A percentile compares a stretch with the other conserved stretches of the same genome.
These are phyloP conservation scores for Plasmodium falciparum DNA, from an alignment of 169 alveolate genomes.

Conservation along the genomic window DNA sequence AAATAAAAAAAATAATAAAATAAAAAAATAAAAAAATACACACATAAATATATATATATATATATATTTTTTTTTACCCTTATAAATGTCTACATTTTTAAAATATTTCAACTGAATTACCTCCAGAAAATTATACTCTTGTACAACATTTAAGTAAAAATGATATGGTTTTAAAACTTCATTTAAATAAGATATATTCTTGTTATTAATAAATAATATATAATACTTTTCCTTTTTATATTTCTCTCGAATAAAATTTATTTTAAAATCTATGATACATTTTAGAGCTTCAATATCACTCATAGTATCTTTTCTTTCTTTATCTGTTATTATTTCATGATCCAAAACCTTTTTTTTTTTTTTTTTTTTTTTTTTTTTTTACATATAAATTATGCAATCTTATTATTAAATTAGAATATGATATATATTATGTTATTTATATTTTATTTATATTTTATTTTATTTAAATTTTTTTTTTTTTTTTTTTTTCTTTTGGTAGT, in stretches of 20 bases:
- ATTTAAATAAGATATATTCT: constrained; percentile 44
- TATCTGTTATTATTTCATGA: constrained; percentile 28
- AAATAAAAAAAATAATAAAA: constrained; percentile 7
- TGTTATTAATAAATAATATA: constrained; percentile 62
- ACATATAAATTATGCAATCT: background rate
- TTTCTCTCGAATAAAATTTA: constrained; percentile 37
- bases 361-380: background rate
- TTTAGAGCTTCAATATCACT: constrained; percentile 29
- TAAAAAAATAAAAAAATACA: background rate
- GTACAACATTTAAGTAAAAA: constrained; percentile 11
- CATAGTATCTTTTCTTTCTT: constrained; percentile 24
- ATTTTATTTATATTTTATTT: background rate
- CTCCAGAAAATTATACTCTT: background rate
- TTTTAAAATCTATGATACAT: constrained; percentile 46
- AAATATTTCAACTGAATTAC: too few species aligned
- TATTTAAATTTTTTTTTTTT: background rate
- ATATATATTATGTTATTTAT: background rate
- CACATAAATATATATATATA: background rate
- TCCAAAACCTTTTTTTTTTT: constrained; percentile 30
- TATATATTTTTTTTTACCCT: too few species aligned
- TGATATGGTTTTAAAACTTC: constrained; percentile 50
- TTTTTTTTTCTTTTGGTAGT: too few species aligned
- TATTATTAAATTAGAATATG: background rate
- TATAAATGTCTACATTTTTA: too few species aligned
- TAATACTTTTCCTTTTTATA: constrained; percentile 53